Percentiles rank a stretch among this genome's conserved stretches.
These are phyloP conservation scores for Pythium dissotocum DNA, from an alignment of 352 stramenopile genomes.

Conservation along the genomic window DNA sequence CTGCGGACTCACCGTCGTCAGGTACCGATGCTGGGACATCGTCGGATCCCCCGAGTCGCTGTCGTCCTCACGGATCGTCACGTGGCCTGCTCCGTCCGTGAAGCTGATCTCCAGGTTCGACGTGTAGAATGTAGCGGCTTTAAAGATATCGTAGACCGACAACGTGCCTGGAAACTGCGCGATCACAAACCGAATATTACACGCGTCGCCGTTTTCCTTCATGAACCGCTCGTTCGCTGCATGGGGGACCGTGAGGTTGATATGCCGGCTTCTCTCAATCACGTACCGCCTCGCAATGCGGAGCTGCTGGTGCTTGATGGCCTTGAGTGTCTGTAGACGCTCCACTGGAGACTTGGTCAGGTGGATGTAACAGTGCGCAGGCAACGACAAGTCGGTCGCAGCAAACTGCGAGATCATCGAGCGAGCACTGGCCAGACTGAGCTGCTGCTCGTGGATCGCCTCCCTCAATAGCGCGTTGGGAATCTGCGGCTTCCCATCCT, in stretches of 20 bases:
- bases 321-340: conserved; percentile 32
- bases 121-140: conserved; percentile 21
- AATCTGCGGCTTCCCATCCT: conserved; percentile 11
- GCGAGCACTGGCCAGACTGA: conserved; percentile 35
- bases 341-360: conserved; percentile 33
- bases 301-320: conserved; percentile 41
- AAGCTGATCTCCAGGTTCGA: conserved; percentile 27
- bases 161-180: conserved; percentile 14
- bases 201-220: conserved; percentile 42
- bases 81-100: conserved; percentile 18
- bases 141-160: conserved; percentile 14
- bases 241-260: conserved; percentile 38
- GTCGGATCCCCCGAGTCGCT: conserved; percentile 8
- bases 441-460: conserved; percentile 35
- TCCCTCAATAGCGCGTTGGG: conserved; percentile 33
- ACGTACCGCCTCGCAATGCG: conserved; percentile 40
- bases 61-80: conserved; percentile 28
- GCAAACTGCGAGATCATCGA: conserved; percentile 38
- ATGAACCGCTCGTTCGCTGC: conserved; percentile 45
- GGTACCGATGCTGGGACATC: conserved; percentile 16
- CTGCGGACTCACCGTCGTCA: conserved; percentile 25
- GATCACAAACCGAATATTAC: conserved; percentile 38
- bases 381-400: conserved; percentile 14
- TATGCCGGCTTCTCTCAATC: conserved; percentile 45
- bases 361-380: conserved; percentile 41